These are phyloP conservation scores for Hyaloscypha finlandica DNA, from an alignment of 495 filamentous ascomycete species.

Conservation along the genomic window DNA sequence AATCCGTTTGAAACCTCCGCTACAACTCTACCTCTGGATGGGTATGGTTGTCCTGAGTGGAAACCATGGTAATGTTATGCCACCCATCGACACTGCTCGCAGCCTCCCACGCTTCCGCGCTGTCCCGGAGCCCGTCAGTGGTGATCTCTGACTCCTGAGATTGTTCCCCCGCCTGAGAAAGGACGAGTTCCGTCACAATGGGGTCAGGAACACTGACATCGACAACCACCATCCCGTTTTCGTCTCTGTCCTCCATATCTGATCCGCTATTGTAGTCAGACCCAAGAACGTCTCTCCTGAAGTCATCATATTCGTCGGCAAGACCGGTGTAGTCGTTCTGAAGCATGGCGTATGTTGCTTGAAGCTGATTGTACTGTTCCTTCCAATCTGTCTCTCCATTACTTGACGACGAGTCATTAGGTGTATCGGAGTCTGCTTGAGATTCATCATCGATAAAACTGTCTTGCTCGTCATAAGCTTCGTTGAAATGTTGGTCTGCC, in stretches of 20 bases:
- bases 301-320: conserved; percentile 6
- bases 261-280: conserved; percentile 9
- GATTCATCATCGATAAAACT: conserved; percentile 31
- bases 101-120: conserved; percentile 21
- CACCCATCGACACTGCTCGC: conserved; percentile 36
- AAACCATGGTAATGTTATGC: conserved; percentile 47
- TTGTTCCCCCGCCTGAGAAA: conserved; percentile 17
- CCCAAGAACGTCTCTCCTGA: conserved; percentile 11
- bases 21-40: conserved; percentile 54
- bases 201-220: conserved; percentile 18
- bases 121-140: neutral
- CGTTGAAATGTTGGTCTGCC: neutral
- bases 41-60: conserved; percentile 48
- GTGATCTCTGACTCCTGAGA: conserved; percentile 11
- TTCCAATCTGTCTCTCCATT: conserved; percentile 28
- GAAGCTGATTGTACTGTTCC: conserved; percentile 14
- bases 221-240: conserved; percentile 16
- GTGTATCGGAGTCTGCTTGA: conserved; percentile 11
- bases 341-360: conserved; percentile 7
- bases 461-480: conserved; percentile 23
- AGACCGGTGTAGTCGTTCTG: neutral
- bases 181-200: conserved; percentile 19
- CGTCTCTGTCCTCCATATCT: conserved; percentile 15
- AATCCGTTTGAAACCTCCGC: neutral
- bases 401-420: conserved; percentile 15